phyloP scores from a whole-genome alignment of 768 basidiomycete species.

The Termitomyces heimii region DNA sequence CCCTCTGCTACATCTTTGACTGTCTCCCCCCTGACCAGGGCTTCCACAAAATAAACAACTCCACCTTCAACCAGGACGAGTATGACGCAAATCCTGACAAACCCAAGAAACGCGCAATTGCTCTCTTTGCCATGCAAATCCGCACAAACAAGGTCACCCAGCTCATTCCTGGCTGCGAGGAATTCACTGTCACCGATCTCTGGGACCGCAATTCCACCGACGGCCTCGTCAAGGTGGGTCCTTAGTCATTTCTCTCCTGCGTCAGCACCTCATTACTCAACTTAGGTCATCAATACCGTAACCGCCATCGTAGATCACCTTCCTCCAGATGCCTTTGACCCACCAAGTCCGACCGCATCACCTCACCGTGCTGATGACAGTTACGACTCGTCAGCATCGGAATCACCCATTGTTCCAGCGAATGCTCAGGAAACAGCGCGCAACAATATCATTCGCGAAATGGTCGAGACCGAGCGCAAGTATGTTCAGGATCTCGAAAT shows the following conservation, averaged over 20 bases:
- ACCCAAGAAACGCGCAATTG: slow-evolving; percentile 85
- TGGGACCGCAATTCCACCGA: slow-evolving; percentile 90
- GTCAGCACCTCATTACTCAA: slow-evolving; percentile 1
- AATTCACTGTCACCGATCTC: slow-evolving; percentile 88
- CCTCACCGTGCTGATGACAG: slow-evolving; percentile 54
- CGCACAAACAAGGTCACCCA: slow-evolving; percentile 54
- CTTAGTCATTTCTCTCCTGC: background rate
- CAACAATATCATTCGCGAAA: slow-evolving; percentile 78
- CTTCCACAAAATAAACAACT: slow-evolving; percentile 51
- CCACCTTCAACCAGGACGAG: slow-evolving; percentile 59
- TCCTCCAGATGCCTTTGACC: slow-evolving; percentile 63
- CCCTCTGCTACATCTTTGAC: slow-evolving; percentile 96
- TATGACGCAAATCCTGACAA: slow-evolving; percentile 73
- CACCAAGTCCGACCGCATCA: slow-evolving; percentile 44
- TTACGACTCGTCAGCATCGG: slow-evolving; percentile 48
- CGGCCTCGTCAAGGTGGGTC: slow-evolving; percentile 85
- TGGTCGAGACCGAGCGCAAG: slow-evolving; percentile 92
- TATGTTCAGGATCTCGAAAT: slow-evolving; percentile 96
- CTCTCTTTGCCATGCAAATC: slow-evolving; percentile 88
- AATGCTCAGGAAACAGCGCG: slow-evolving; percentile 63
- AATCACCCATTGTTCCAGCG: slow-evolving; percentile 34
- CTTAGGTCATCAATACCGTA: slow-evolving; percentile 85
- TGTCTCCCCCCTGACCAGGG: slow-evolving; percentile 66
- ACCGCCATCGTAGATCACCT: slow-evolving; percentile 77
- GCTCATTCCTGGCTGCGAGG: slow-evolving; percentile 64